Evolutionary conservation across 2,329 filamentous ascomycete species (phyloP).

Genomic region (Laburnicola sp.): DNA sequence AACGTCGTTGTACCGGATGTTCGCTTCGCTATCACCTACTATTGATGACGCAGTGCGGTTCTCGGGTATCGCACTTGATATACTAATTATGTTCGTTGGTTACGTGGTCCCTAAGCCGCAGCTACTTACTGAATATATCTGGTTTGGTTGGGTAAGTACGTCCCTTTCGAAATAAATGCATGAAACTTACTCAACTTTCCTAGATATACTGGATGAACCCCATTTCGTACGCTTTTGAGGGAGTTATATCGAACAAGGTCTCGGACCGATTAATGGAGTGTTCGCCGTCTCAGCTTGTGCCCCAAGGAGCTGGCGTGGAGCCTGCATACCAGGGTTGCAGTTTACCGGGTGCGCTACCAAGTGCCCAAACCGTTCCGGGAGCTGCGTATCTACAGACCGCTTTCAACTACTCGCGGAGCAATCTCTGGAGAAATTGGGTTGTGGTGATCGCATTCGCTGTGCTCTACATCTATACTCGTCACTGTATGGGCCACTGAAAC

Average conservation of each 20-base stretch:
- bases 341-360: conserved; percentile 60
- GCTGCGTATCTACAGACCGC: conserved; percentile 57
- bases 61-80: conserved; percentile 63
- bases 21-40: conserved; percentile 64
- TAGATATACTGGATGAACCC: conserved; percentile 51
- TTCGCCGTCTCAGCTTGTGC: conserved; percentile 61
- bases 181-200: neutral
- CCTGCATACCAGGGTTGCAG: conserved; percentile 65
- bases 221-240: conserved; percentile 65
- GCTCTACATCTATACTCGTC: conserved; percentile 66
- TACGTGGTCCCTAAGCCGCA: conserved; percentile 69
- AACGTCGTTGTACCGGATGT: conserved; percentile 67
- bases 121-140: conserved; percentile 62
- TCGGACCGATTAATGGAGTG: conserved; percentile 61
- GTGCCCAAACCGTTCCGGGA: conserved; percentile 57
- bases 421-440: conserved; percentile 75
- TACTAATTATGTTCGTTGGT: conserved; percentile 66
- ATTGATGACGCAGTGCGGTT: conserved; percentile 70
- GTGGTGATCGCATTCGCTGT: conserved; percentile 75
- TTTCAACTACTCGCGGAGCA: conserved; percentile 60
- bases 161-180: neutral
- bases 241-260: conserved; percentile 69
- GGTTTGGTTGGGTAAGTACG: conserved; percentile 57
- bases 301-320: conserved; percentile 58
- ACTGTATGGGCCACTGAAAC: conserved; percentile 72